Conservation (phyloP, 352 stramenopile species). For the Phytophthora sansomeana region DNA sequence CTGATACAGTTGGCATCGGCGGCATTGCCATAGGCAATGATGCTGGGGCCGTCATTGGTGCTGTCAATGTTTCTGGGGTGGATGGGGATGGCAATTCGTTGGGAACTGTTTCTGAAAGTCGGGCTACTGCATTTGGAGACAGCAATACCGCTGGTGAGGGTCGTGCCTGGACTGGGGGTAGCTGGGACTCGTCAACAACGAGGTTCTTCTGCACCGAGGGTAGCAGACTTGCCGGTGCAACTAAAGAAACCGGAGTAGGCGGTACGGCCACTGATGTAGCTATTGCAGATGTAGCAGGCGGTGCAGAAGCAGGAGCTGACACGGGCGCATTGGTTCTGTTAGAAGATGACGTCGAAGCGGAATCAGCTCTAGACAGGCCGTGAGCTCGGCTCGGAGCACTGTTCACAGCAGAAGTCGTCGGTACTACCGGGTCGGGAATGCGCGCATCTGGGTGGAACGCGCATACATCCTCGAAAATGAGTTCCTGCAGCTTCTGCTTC, state of each 20-base stretch:
- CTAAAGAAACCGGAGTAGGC: slow-evolving; percentile 32
- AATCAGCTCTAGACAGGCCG: slow-evolving; percentile 26
- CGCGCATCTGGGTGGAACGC: slow-evolving; percentile 87
- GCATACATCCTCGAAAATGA: slow-evolving; percentile 93
- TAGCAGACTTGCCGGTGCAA: slow-evolving; percentile 20
- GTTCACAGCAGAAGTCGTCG: slow-evolving; percentile 14
- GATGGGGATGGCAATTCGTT: slow-evolving; percentile 20
- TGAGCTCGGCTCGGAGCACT: slow-evolving; percentile 26
- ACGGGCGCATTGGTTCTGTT: slow-evolving; percentile 20
- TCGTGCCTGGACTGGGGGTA: slow-evolving; percentile 25
- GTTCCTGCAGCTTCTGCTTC: slow-evolving; percentile 90
- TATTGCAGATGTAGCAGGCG: slow-evolving; percentile 20
- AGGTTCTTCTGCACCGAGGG: slow-evolving; percentile 14
- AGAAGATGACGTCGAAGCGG: slow-evolving; percentile 20
- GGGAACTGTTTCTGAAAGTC: slow-evolving; percentile 29
- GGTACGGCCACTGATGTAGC: slow-evolving; percentile 24
- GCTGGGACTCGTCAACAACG: slow-evolving; percentile 24
- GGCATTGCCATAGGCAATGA: slow-evolving; percentile 25
- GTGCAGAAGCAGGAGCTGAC: slow-evolving; percentile 13
- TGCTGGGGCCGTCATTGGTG: slow-evolving; percentile 19
- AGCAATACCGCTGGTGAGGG: slow-evolving; percentile 52
- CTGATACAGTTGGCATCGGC: slow-evolving; percentile 26
- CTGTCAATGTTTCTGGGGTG: slow-evolving; percentile 17
- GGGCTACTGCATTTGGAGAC: slow-evolving; percentile 28
- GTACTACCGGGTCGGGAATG: slow-evolving; percentile 48